phyloP scores from a whole-genome alignment of 371 early-diverging fungal genomes.

The Haplosporangium sp. region DNA sequence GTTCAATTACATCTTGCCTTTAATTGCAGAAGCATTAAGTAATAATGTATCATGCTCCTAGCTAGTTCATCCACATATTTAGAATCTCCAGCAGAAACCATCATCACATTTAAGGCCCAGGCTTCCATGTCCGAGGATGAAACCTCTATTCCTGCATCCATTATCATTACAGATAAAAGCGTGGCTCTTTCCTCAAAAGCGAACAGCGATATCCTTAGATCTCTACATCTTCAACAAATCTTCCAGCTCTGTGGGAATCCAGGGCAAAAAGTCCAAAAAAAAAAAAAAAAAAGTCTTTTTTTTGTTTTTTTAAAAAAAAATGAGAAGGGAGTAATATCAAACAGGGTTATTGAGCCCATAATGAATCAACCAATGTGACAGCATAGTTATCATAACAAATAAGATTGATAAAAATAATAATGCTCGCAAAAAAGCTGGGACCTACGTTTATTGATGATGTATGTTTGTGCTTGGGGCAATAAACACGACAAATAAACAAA shows the following conservation, averaged over 20 bases:
- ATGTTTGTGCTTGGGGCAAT: too few relatives aligned
- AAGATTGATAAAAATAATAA: too few relatives aligned
- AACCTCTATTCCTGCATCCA: conserved; percentile 1
- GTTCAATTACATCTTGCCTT: background rate
- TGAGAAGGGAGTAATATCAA: too few relatives aligned
- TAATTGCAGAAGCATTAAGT: background rate
- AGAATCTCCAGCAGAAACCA: background rate
- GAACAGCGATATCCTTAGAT: background rate
- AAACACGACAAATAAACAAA: too few relatives aligned
- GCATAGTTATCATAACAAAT: too few relatives aligned
- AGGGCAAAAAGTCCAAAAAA: background rate
- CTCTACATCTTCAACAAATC: conserved; percentile 4
- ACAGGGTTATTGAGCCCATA: too few relatives aligned
- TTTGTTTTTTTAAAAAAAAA: too few relatives aligned
- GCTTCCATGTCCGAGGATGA: conserved; percentile 25
- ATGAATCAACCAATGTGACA: too few relatives aligned
- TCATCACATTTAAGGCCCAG: conserved; percentile 2
- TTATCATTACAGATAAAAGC: background rate
- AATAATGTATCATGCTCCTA: background rate
- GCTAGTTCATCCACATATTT: background rate
- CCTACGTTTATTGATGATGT: too few relatives aligned
- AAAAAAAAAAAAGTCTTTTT: too few relatives aligned
- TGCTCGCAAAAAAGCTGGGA: too few relatives aligned
- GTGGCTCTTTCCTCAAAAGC: background rate
- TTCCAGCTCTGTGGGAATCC: background rate